Evolutionary conservation across 768 basidiomycete genomes (phyloP).

Genomic region (Clitopilus passeckerianus): DNA sequence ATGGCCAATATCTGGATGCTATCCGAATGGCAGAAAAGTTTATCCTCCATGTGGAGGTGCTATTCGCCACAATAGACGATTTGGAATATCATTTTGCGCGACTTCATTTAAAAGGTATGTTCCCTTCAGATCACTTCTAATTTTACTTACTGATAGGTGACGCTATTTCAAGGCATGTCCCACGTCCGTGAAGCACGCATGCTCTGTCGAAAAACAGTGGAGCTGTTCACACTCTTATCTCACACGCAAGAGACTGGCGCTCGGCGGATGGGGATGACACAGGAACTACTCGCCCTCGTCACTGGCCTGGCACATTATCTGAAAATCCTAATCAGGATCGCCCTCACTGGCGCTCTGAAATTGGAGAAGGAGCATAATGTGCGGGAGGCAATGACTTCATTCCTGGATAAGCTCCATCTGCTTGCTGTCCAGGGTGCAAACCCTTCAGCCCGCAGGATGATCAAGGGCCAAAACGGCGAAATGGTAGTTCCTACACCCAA

Average conservation of each 20-base stretch:
- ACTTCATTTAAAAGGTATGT: conserved; percentile 79
- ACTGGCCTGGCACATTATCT: conserved; percentile 99
- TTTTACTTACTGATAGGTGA: conserved; percentile 6
- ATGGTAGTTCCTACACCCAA: conserved; percentile 32
- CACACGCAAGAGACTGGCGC: conserved; percentile 93
- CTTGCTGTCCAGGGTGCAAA: conserved; percentile 85
- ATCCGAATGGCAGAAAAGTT: conserved; percentile 99
- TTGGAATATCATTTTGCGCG: conserved; percentile 83
- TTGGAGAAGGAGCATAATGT: conserved; percentile 88
- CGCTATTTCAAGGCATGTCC: conserved; percentile 71
- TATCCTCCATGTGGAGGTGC: conserved; percentile 95
- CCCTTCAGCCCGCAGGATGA: conserved; percentile 69
- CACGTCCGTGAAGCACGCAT: conserved; percentile 98
- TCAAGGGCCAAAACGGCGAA: conserved; percentile 73
- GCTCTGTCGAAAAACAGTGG: conserved; percentile 98
- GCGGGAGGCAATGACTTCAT: conserved; percentile 78
- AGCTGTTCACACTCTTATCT: conserved; percentile 93
- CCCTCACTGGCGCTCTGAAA: conserved; percentile 92
- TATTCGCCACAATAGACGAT: conserved; percentile 97
- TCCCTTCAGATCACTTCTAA: background rate
- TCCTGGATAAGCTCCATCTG: conserved; percentile 90
- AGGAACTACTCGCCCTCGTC: conserved; percentile 93
- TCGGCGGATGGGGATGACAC: conserved; percentile 92
- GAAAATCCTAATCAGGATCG: conserved; percentile 98
- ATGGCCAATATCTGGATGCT: conserved; percentile 92